phyloP scores from a whole-genome alignment of 805 yeast species.

The Blastobotrys americana region DNA sequence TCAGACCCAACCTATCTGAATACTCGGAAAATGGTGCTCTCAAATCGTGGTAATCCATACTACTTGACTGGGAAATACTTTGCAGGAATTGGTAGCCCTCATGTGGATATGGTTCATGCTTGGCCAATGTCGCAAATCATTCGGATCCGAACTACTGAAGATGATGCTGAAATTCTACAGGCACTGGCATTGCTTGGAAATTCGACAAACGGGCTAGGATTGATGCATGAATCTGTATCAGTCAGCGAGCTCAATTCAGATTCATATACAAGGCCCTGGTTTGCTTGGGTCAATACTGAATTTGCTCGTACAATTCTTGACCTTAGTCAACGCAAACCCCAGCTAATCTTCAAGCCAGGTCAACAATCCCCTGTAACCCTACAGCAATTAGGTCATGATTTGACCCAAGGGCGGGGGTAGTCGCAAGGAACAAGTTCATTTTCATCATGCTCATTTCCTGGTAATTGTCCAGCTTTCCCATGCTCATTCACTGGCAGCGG shows the following conservation, averaged over 20 bases:
- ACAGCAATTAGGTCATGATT: not conserved
- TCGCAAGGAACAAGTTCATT: too few relatives aligned
- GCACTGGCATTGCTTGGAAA: slow-evolving; percentile 45
- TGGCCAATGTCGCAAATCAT: slow-evolving; percentile 89
- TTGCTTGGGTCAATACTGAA: slow-evolving; percentile 91
- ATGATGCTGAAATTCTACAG: slow-evolving; percentile 57
- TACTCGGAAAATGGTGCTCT: slow-evolving; percentile 68
- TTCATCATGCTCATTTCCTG: too few relatives aligned
- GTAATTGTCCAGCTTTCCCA: too few relatives aligned
- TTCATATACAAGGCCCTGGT: slow-evolving; percentile 74
- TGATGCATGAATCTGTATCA: slow-evolving; percentile 76
- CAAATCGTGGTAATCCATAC: slow-evolving; percentile 70
- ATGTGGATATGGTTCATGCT: slow-evolving; percentile 68
- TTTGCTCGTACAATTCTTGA: slow-evolving; percentile 82
- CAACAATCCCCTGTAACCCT: not conserved
- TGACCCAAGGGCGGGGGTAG: too few relatives aligned
- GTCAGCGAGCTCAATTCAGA: slow-evolving; percentile 41
- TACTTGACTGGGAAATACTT: slow-evolving; percentile 55
- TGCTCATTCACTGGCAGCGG: too few relatives aligned
- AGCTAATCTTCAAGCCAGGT: slow-evolving; percentile 44
- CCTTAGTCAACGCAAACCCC: slow-evolving; percentile 65
- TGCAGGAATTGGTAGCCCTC: slow-evolving; percentile 87
- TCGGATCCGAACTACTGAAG: slow-evolving; percentile 64
- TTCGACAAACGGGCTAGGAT: slow-evolving; percentile 67
- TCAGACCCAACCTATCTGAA: slow-evolving; percentile 61